These are phyloP conservation scores for Datisca glomerata DNA, from an alignment of 306 rosid species.

Conservation along the genomic window DNA sequence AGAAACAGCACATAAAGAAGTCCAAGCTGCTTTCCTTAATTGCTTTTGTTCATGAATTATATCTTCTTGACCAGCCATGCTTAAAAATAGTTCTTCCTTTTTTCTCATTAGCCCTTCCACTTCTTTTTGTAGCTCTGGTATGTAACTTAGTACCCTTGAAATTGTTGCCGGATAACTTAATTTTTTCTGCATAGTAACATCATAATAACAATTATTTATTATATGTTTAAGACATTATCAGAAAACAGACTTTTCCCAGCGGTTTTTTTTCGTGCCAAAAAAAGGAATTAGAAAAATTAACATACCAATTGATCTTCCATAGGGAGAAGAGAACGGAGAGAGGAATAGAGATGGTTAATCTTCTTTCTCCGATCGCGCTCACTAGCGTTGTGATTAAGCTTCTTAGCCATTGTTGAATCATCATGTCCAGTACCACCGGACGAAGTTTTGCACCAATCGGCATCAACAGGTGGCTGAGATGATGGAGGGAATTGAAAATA, in stretches of 20 bases:
- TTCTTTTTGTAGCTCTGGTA: slow-evolving; percentile 49
- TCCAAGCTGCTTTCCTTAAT: background rate
- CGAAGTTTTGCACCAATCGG: no score
- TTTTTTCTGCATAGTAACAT: slow-evolving; percentile 30
- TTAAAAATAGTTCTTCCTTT: slow-evolving; percentile 33
- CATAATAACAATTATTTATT: background rate
- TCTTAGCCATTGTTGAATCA: slow-evolving; percentile 21
- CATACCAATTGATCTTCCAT: slow-evolving; percentile 31
- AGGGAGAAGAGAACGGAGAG: slow-evolving; percentile 60
- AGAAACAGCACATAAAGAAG: slow-evolving; percentile 30
- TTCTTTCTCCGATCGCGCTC: slow-evolving; percentile 82
- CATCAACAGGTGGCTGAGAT: background rate
- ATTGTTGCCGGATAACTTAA: slow-evolving; percentile 51
- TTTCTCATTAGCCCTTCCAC: slow-evolving; percentile 32
- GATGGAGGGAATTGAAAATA: background rate
- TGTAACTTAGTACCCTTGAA: slow-evolving; percentile 38
- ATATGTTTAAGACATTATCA: no score
- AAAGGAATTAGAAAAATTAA: background rate
- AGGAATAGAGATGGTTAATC: slow-evolving; percentile 46
- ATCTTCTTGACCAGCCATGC: slow-evolving; percentile 11
- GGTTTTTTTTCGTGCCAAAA: background rate
- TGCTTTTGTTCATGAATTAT: background rate
- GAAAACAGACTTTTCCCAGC: background rate
- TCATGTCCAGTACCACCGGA: background rate
- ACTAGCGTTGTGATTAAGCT: slow-evolving; percentile 66